Base-by-base conservation (phyloP, 1,139 yeast species). In the Taiozyma sp. region DNA sequence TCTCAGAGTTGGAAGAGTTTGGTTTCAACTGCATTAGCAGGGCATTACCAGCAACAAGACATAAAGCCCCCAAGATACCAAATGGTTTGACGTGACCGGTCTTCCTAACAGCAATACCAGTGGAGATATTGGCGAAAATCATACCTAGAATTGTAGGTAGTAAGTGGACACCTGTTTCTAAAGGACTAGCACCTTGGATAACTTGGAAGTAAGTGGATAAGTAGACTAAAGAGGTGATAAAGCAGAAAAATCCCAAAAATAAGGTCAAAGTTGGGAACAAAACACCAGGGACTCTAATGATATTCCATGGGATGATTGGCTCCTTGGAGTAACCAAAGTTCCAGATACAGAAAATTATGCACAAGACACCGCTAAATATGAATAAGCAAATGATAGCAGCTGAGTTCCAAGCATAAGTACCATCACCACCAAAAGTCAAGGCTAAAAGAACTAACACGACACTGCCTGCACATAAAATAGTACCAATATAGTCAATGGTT, bases 171-270 rank as follows among this genome's bases (percentile, higher is more conserved):
- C 90, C 88, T 1, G 89, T 78, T 51, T 74, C 71, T 71, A 80
- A 75, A 1, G 90, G 78, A 27, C 28, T 28, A 36, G 32, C 74
- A 48, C 72, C 69, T 52, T 68, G 69, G 16, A 81, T 73, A 22
- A 80, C 78, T 65, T 83, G 87, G 65, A 81, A 81, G 61, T 77
- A 82, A 30, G 81, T 69, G 7, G 85, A 73, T 46, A 81, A 61
- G 58, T 73, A 81, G 29, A 76, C 71, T 27, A 72, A 61, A 29
- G 64, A 57, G 12, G 73, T 62, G 71, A 82, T 71, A 65, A 80
- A 80, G 47, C 71, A 71, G 7, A 70, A 74, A 57, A 72, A 40
- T 23, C 30, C n/a, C 5, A 40, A 24, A 7, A 29, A 4, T 23
- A 40, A 13, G 10, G 28, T 24, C 10, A 40, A 23, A 78, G 44